phyloP scores from a whole-genome alignment of 2,329 filamentous ascomycete species.

The Beauveria sp. region DNA sequence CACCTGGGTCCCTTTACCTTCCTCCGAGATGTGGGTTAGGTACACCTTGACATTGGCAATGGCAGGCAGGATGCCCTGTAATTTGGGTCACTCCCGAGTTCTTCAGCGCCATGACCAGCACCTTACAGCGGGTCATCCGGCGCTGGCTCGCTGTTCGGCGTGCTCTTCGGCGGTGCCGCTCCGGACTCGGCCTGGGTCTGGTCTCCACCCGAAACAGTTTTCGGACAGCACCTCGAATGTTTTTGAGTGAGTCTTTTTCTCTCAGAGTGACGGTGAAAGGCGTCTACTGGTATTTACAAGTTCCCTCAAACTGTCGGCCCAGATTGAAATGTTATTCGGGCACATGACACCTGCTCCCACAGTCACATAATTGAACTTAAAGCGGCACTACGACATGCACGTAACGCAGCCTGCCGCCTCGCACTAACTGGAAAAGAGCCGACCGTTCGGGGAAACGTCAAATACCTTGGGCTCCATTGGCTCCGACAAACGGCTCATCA shows the following conservation, averaged over 20 bases:
- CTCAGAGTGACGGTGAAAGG: too few relatives aligned
- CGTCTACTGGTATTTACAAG: too few relatives aligned
- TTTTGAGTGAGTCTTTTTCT: too few relatives aligned
- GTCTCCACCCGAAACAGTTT: not conserved
- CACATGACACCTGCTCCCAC: too few relatives aligned
- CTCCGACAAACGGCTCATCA: not conserved
- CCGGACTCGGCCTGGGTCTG: not conserved
- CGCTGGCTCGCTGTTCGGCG: slow-evolving; percentile 1
- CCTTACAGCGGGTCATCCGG: not conserved
- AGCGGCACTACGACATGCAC: not conserved
- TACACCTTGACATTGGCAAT: too few relatives aligned
- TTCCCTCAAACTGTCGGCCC: not conserved
- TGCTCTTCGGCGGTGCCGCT: not conserved
- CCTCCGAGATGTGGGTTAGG: too few relatives aligned
- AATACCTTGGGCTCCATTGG: slow-evolving; percentile 12
- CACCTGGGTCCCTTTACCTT: too few relatives aligned
- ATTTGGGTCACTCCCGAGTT: not conserved
- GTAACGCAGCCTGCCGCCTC: not conserved
- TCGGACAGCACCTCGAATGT: not conserved
- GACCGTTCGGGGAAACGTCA: slow-evolving; percentile 12
- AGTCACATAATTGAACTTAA: not conserved
- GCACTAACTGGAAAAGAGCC: not conserved
- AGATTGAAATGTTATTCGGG: too few relatives aligned
- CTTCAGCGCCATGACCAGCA: not conserved
- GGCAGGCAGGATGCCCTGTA: not conserved